These are phyloP conservation scores for Diaporthe eres DNA, from an alignment of 2,329 filamentous ascomycete genomes.

Conservation along the genomic window DNA sequence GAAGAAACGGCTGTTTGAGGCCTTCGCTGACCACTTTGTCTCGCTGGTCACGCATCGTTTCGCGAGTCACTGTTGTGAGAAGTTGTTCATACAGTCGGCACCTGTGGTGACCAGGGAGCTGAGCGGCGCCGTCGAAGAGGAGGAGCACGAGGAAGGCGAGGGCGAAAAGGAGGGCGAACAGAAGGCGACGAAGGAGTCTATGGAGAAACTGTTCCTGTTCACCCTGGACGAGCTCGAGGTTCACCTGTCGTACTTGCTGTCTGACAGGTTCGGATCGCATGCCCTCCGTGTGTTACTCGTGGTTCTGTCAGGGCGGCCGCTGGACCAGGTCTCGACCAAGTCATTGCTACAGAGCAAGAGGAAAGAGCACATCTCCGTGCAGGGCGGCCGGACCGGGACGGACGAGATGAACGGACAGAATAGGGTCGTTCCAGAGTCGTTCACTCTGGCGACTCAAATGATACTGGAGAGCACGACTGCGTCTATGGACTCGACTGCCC, in stretches of 20 bases:
- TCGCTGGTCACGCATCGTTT: slow-evolving; percentile 95
- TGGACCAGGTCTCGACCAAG: slow-evolving; percentile 78
- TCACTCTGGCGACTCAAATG: slow-evolving; percentile 82
- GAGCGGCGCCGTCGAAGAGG: slow-evolving; percentile 58
- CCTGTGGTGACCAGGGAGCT: slow-evolving; percentile 83
- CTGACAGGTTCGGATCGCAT: slow-evolving; percentile 91
- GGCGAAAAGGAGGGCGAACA: slow-evolving; percentile 58
- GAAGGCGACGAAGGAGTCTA: slow-evolving; percentile 66
- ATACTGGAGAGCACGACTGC: slow-evolving; percentile 84
- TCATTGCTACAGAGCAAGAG: slow-evolving; percentile 90
- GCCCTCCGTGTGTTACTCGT: slow-evolving; percentile 88
- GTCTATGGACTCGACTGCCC: slow-evolving; percentile 81
- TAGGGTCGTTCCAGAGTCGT: slow-evolving; percentile 82
- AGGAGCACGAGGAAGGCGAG: slow-evolving; percentile 59
- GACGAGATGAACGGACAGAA: slow-evolving; percentile 61
- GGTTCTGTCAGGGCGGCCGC: slow-evolving; percentile 85
- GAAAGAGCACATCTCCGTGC: slow-evolving; percentile 85
- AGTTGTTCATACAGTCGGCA: slow-evolving; percentile 87
- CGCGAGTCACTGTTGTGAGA: slow-evolving; percentile 97
- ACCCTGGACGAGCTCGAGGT: slow-evolving; percentile 91
- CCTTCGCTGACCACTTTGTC: slow-evolving; percentile 88
- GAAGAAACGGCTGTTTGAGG: slow-evolving; percentile 88
- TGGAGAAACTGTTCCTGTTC: slow-evolving; percentile 88
- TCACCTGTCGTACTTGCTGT: slow-evolving; percentile 85
- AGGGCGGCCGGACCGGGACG: slow-evolving; percentile 64